These are phyloP conservation scores for Coemansia sp. DNA, from an alignment of 192 early-diverging fungal species.

Conservation along the genomic window DNA sequence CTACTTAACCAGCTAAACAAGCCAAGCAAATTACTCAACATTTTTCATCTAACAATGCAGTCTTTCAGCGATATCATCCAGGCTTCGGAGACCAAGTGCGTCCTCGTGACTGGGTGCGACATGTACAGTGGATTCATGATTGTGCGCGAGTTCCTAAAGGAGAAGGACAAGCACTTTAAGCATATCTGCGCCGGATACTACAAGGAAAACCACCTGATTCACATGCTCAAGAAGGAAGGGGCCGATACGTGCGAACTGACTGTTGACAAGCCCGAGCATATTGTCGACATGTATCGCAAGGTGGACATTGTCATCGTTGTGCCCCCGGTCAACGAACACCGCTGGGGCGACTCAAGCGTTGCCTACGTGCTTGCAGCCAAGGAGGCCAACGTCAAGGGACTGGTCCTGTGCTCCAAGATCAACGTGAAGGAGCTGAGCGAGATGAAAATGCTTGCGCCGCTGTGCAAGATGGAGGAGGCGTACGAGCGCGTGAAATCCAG, in stretches of 20 bases:
- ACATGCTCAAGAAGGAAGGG: constrained; percentile 32
- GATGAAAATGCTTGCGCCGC: constrained; percentile 26
- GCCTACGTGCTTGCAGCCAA: constrained; percentile 32
- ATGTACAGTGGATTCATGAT: constrained; percentile 38
- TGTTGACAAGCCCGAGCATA: constrained; percentile 21
- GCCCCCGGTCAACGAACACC: constrained; percentile 38
- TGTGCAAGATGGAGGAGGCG: constrained; percentile 36
- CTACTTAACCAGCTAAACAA: background rate
- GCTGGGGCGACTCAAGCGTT: constrained; percentile 25
- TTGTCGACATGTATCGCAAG: constrained; percentile 35
- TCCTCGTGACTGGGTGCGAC: constrained; percentile 47
- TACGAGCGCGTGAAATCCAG: constrained; percentile 28
- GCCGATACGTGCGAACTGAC: constrained; percentile 22
- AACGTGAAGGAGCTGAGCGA: constrained; percentile 25
- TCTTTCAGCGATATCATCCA: constrained; percentile 32
- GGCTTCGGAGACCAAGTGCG: constrained; percentile 18
- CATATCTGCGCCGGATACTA: constrained; percentile 24
- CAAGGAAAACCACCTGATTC: constrained; percentile 38
- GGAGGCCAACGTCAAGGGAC: constrained; percentile 37
- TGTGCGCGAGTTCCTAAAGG: constrained; percentile 24
- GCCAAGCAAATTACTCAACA: background rate
- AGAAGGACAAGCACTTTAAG: constrained; percentile 24
- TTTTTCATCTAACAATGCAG: constrained; percentile 11
- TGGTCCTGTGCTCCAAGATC: constrained; percentile 46
- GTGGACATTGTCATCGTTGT: constrained; percentile 39